Base-by-base conservation (phyloP, 2,329 filamentous ascomycete species). In the Podosphaera leucotricha region DNA sequence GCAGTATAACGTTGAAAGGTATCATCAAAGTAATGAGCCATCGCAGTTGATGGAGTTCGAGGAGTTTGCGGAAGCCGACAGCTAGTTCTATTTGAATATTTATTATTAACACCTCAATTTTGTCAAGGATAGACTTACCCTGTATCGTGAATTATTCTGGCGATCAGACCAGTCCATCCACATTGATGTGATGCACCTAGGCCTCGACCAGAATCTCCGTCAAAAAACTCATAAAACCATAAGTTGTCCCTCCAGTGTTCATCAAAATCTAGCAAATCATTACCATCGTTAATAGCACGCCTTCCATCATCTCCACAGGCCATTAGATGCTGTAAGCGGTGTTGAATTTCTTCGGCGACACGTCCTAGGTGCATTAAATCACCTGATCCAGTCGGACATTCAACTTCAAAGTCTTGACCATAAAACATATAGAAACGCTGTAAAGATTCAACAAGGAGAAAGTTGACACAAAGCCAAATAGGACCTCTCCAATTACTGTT, bases 401-500 rank as follows among this genome's bases (percentile, higher is more conserved):
- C 87, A 11, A 95, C 80, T 61, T 92, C 73, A 56, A 94, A 75
- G 15, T 75, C 72, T 47, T 81, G 80, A 47, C 87, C 87, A 57
- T 95, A 94, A 66, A 93, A 95, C 63, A 95, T 79, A 65, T 84
- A 92, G 66, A 92, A 95, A 26, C 87, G 72, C 55, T 93, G 81
- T n/a, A 94, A 71, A 6, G 86, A 87, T 60, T 95, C 87, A 36
- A 95, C 80, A 13, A 95, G 71, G 44, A 95, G 64, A 64, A 93
- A 94, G 62, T 95, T 95, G 63, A 93, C 85, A 49, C 84, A 90
- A 41, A 94, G 70, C 87, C 87, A 95, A 53, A 93, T 87, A 0
- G 90, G 87, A 0, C 80, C 87, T 63, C 87, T 75, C 87, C 87
- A 95, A 62, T 95, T 95, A 61, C 85, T 93, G 70, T 95, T 95